Evolutionary conservation across 208 protist species (phyloP), one percentile per base, ranked within the genome.

Genomic region (Acanthamoeba royreba): DNA sequence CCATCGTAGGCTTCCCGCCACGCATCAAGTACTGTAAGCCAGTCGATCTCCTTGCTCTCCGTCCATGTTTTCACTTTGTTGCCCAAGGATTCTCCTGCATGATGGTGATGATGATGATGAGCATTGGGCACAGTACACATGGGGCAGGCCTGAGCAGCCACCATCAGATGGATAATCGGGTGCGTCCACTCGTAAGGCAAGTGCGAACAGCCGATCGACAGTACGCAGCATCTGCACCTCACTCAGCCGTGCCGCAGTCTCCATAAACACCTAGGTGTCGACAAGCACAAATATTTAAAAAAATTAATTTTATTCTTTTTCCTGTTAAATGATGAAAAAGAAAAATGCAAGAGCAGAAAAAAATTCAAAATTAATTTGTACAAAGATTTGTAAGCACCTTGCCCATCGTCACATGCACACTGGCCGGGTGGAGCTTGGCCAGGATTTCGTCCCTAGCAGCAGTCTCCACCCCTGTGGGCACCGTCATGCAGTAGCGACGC

Each of bases 341-440:
- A n/a, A n/a, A n/a, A n/a, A n/a, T n/a, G n/a, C n/a, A n/a, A n/a
- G n/a, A n/a, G n/a, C n/a, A n/a, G n/a, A n/a, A n/a, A n/a, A n/a
- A n/a, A n/a, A n/a, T n/a, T n/a, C n/a, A n/a, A n/a, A n/a, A n/a
- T n/a, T n/a, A n/a, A n/a, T n/a, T n/a, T n/a, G n/a, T n/a, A n/a
- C n/a, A n/a, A n/a, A n/a, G n/a, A n/a, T n/a, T n/a, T n/a, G 66
- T n/a, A 77, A 77, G 49, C 15, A 85, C 74, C 74, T 85, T 85
- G 13, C 74, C 74, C 25, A 33, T 85, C 7, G 74, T 47, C 8
- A n/a, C 31, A 42, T 43, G 33, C 13, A 53, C 46, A 1, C 5
- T 2, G 4, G 35, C 8, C 13, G 13, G 43, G 22, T 2, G 22
- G 17, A 85, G 74, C 35, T 85, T 85, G 1, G 4, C 46, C 17